Evolutionary conservation across 73 alveolate species (phyloP), one percentile per base, ranked within the genome.

Genomic region (Strombidium stylifer): DNA sequence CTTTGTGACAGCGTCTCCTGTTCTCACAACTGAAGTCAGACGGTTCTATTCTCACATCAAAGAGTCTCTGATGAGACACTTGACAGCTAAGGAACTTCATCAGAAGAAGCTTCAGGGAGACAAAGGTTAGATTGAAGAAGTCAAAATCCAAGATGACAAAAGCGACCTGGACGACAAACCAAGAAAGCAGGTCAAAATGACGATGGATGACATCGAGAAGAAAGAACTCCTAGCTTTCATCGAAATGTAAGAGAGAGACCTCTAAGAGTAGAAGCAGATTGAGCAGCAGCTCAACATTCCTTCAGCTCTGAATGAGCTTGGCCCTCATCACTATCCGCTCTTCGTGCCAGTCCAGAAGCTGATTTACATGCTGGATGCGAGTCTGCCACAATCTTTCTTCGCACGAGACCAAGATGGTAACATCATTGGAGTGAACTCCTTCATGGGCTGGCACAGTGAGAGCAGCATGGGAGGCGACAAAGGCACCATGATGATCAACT

Each of bases 391-490:
- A 19, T 94, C 98, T 26, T 91, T 91, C 85, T 91, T 91, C 70
- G 45, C 78, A 11, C 66, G 96, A 39, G 85, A 82, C 34, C 28
- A 40, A 14, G 73, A 77, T 45, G 81, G 83, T 19, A 66, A 87
- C 47, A 73, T 83, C 21, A 42, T 86, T 3, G 92, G 93, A 4
- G 34, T 85, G 50, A 83, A 78, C 32, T 50, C 83, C 0, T 21
- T 70, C 16, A 72, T 79, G 5, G 67, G 84, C 19, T 90, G 97
- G 97, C 93, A 74, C 50, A 90, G 77, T 70, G 94, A 90, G 25
- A 41, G 69, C n/a, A n/a, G n/a, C n/a, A n/a, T n/a, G n/a, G n/a
- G n/a, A n/a, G n/a, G n/a, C n/a, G n/a, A n/a, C n/a, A 78, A 79
- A 48, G 97, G 95, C 30, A 86, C 66, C 14, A 42, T 87, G 72